These are phyloP conservation scores for Chlorella sp. DNA, from an alignment of 139 green algal species.

Conservation along the genomic window DNA sequence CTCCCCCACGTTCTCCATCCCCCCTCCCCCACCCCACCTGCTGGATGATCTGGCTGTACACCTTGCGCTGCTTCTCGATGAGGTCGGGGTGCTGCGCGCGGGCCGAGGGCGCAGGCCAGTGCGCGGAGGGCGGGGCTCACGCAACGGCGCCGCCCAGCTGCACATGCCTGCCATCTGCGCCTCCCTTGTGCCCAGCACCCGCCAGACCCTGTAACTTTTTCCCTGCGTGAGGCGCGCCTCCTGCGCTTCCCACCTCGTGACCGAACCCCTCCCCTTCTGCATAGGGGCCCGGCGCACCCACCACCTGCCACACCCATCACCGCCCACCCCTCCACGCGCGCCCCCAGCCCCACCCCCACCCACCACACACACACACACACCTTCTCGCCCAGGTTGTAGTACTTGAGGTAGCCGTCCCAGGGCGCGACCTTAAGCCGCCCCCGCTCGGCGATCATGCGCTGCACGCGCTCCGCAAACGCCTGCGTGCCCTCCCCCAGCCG, in stretches of 20 bases:
- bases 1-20: too few relatives aligned
- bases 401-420: slow-evolving; percentile 99
- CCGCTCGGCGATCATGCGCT: slow-evolving; percentile 79
- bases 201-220: too few relatives aligned
- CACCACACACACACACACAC: too few relatives aligned
- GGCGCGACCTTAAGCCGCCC: slow-evolving; percentile 80
- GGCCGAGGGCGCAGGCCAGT: too few relatives aligned
- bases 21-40: too few relatives aligned
- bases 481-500: slow-evolving; percentile 66
- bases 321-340: not conserved
- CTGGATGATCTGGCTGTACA: slow-evolving; percentile 25
- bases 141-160: not conserved
- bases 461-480: slow-evolving; percentile 88
- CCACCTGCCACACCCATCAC: not conserved
- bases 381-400: slow-evolving; percentile 93
- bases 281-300: not conserved
- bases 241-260: too few relatives aligned
- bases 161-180: not conserved
- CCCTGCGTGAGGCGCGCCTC: too few relatives aligned
- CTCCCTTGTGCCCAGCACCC: not conserved
- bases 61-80: slow-evolving; percentile 82
- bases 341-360: too few relatives aligned
- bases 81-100: slow-evolving; percentile 69
- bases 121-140: not conserved
- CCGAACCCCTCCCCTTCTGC: too few relatives aligned